Base-by-base conservation (phyloP, 1,284 basidiomycete genomes). In the Chalciporus sp. region DNA sequence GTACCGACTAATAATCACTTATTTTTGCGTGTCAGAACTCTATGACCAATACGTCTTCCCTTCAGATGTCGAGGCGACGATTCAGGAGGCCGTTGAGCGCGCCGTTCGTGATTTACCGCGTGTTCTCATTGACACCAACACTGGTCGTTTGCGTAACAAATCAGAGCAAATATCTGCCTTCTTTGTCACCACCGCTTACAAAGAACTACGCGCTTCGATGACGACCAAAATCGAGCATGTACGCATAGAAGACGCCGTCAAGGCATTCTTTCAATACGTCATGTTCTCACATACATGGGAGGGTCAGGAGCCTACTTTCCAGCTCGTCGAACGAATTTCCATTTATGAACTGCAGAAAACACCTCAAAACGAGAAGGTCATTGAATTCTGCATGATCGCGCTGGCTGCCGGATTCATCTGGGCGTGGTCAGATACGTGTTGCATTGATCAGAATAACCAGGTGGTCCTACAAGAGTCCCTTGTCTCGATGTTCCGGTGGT, bases 361-460 rank as follows among this genome's bases (percentile, higher is more conserved):
- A 0, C 5, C 11, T 7, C 7, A 16, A 7, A 17, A 37, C n/a
- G 26, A 23, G 23, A 55, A 52, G 29, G 41, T 56, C 7, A 33
- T 40, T 3, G n/a, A 19, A 2, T 55, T 47, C 31, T 51, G 44
- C 26, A 0, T 3, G 19, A 8, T 28, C n/a, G 49, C 37, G 17
- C 8, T 11, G 2, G 14, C 37, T 0, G 12, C 12, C 20, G 45
- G 50, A 4, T 56, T 39, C 35, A 7, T 17, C 3, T 56, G 49
- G 54, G 55, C 42, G 16, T 56, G 55, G 55, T 26, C 28, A 10
- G 50, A 56, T 23, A 56, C 55, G 3, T 56, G 55, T 23, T 56
- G 55, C 42, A 56, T 56, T 11, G 47, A 56, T 37, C 50, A 56
- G 28, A 23, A 29, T 1, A 49, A 42, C 46, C 52, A 28, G n/a